Evolutionary conservation across 805 yeast species (phyloP).

Genomic region (Suhomyces prunicola): DNA sequence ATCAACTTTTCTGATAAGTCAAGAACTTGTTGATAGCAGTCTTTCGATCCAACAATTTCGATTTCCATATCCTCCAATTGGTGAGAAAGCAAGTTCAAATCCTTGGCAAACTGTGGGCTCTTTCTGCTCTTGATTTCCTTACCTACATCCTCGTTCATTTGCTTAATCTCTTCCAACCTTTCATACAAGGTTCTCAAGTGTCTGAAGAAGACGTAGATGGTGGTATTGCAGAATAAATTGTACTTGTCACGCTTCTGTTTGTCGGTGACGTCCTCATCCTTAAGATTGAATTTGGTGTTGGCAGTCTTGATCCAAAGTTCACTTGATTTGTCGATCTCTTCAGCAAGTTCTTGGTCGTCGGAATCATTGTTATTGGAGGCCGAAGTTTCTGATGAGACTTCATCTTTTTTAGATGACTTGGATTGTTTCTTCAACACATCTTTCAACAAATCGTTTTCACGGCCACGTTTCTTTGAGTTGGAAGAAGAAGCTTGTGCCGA

Average conservation of each 20-base stretch:
- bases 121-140: slow-evolving; percentile 64
- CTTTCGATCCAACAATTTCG: slow-evolving; percentile 56
- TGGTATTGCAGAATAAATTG: slow-evolving; percentile 84
- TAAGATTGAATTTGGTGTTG: slow-evolving; percentile 25
- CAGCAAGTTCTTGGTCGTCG: slow-evolving; percentile 29
- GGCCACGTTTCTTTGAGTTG: slow-evolving; percentile 45
- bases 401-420: slow-evolving; percentile 32
- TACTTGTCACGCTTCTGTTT: slow-evolving; percentile 49
- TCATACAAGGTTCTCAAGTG: slow-evolving; percentile 77
- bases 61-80: slow-evolving; percentile 81
- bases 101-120: slow-evolving; percentile 77
- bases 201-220: slow-evolving; percentile 86
- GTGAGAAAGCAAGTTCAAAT: slow-evolving; percentile 74
- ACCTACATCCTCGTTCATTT: slow-evolving; percentile 65
- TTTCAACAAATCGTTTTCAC: slow-evolving; percentile 54
- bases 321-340: slow-evolving; percentile 35
- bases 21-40: slow-evolving; percentile 77
- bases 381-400: slow-evolving; percentile 27
- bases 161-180: slow-evolving; percentile 75
- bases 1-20: slow-evolving; percentile 70
- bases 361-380: slow-evolving; percentile 23
- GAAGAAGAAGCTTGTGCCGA: background rate
- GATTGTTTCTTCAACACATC: slow-evolving; percentile 60
- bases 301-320: slow-evolving; percentile 44
- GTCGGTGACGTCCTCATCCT: slow-evolving; percentile 16